phyloP scores from a whole-genome alignment of 768 basidiomycete genomes.

The Termitomyces sp. region DNA sequence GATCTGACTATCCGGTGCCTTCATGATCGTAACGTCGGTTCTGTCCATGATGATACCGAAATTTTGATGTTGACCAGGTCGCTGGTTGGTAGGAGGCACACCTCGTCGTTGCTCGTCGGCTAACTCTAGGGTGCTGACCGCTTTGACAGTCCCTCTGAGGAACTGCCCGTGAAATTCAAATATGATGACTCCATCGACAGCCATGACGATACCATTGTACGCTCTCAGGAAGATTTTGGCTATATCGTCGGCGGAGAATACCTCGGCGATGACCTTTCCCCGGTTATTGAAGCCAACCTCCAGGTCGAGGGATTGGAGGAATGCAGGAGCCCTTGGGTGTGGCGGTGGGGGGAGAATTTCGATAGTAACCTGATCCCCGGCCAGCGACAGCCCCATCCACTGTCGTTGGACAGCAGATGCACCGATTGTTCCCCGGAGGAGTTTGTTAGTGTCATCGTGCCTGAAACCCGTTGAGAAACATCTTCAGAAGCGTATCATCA shows the following conservation, averaged over 20 bases:
- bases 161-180: conserved; percentile 90
- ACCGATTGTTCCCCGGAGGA: conserved; percentile 71
- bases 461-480: conserved; percentile 31
- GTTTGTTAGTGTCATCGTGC: conserved; percentile 72
- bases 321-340: conserved; percentile 49
- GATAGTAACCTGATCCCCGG: conserved; percentile 73
- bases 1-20: conserved; percentile 76
- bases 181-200: conserved; percentile 63
- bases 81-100: conserved; percentile 22
- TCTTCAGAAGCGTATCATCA: not conserved
- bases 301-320: conserved; percentile 75
- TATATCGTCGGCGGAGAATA: conserved; percentile 90
- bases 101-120: conserved; percentile 56
- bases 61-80: conserved; percentile 22
- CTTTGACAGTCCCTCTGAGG: conserved; percentile 66
- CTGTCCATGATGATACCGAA: conserved; percentile 85
- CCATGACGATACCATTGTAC: conserved; percentile 70
- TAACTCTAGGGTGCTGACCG: conserved; percentile 57
- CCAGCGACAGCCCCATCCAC: conserved; percentile 84
- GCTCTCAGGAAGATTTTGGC: conserved; percentile 68
- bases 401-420: conserved; percentile 76
- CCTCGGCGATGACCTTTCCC: conserved; percentile 53
- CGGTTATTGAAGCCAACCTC: conserved; percentile 66
- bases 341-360: conserved; percentile 57
- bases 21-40: conserved; percentile 89